Evolutionary conservation across 2,329 filamentous ascomycete genomes (phyloP).

Genomic region (Clonostachys byssicola): DNA sequence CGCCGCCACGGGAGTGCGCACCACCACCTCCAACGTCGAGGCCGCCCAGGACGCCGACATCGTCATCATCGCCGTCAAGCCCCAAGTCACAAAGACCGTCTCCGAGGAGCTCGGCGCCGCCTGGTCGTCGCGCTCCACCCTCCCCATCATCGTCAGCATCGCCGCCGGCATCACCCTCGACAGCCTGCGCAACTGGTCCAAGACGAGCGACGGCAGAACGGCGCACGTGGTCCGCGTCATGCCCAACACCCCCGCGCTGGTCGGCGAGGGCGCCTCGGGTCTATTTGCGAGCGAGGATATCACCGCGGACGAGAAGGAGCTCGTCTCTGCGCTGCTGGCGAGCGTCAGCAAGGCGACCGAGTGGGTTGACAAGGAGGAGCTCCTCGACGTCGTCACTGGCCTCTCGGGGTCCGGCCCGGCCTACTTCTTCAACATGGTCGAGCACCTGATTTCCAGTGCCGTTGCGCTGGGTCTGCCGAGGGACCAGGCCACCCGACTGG

Average conservation of each 20-base stretch:
- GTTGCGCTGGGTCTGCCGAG: constrained; percentile 35
- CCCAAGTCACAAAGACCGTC: constrained; percentile 40
- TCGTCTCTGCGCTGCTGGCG: constrained; percentile 33
- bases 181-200: constrained; percentile 37
- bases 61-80: constrained; percentile 46
- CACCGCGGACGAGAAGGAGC: constrained; percentile 30
- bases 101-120: constrained; percentile 39
- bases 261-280: constrained; percentile 45
- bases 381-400: constrained; percentile 45
- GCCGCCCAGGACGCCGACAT: constrained; percentile 37
- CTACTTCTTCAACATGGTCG: constrained; percentile 49
- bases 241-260: constrained; percentile 47
- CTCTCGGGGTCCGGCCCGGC: constrained; percentile 45
- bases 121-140: constrained; percentile 21
- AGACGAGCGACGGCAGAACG: constrained; percentile 23
- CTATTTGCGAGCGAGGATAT: constrained; percentile 38
- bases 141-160: constrained; percentile 43
- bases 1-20: constrained; percentile 35
- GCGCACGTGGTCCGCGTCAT: constrained; percentile 45
- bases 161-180: constrained; percentile 42
- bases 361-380: constrained; percentile 44
- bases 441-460: constrained; percentile 41
- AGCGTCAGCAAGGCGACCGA: constrained; percentile 43
- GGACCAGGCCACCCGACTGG: constrained; percentile 43
- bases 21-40: constrained; percentile 40